Base-by-base conservation (phyloP, 371 early-diverging fungal genomes). In the Zychaea mexicana region DNA sequence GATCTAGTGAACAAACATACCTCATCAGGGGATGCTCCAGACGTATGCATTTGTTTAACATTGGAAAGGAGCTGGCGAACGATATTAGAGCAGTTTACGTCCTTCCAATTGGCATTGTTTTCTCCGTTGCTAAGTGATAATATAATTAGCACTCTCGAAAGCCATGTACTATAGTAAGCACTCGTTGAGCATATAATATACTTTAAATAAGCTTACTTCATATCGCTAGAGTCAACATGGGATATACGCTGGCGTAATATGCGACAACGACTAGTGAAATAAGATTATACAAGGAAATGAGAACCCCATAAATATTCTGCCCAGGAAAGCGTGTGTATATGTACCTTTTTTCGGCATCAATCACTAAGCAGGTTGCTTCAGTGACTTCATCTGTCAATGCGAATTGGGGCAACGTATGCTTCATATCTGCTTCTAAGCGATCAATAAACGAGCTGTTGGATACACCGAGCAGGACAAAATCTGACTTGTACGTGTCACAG, bases 391-490 rank as follows among this genome's bases (percentile, higher is more conserved):
- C 78, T 27, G 78, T 67, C 26, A 78, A 58, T 10, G 72, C 57
- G 47, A 73, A 78, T 59, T 74, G 77, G 26, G 74, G 78, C 38
- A 88, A 49, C 21, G 79, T 82, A 59, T 77, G 78, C 54, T 69
- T 69, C 67, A 87, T 70, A 64, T 88, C 89, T 7, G 72, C 66
- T 54, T 85, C 85, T 56, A 88, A 67, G 6, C 77, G 70, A 30
- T 83, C 72, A 33, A 80, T 70, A 53, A 81, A 79, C 17, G 82
- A 74, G 52, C 73, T 73, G 30, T 74, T 77, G 12, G 87, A 86
- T 4, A 87, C 71, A 7, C 89, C 89, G 79, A 86, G 80, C 31
- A 88, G 60, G 4, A 85, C 86, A 68, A 87, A 87, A 53, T 86
- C 87, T 3, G 89, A 77, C 68, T 84, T 82, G 60, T 86, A 88